Percentiles rank a stretch among this genome's conserved stretches.
These are phyloP conservation scores for Camellia japonica DNA, from an alignment of 148 eudicot species.

Conservation along the genomic window DNA sequence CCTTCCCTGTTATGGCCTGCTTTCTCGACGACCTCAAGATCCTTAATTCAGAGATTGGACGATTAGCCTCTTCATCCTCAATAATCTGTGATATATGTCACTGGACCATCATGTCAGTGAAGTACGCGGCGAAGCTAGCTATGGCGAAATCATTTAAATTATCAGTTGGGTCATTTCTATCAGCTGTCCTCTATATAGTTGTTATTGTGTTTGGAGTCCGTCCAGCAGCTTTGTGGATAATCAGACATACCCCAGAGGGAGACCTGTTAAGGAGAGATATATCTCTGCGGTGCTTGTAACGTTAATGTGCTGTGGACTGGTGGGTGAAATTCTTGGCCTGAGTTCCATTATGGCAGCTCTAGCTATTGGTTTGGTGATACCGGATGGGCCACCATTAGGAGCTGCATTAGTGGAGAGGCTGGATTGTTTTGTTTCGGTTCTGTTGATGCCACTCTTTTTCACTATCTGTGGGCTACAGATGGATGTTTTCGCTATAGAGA, in stretches of 20 bases:
- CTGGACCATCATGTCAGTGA: neutral
- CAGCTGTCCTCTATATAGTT: neutral
- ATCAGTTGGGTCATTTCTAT: neutral
- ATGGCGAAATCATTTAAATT: neutral
- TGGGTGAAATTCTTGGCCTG: conserved; percentile 30
- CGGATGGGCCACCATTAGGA: conserved; percentile 70
- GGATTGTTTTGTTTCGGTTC: conserved; percentile 37
- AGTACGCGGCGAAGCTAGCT: conserved; percentile 10
- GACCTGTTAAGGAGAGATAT: conserved; percentile 34
- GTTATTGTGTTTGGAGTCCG: conserved; percentile 24
- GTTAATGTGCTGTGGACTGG: conserved; percentile 30
- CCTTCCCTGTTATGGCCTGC: conserved; percentile 54
- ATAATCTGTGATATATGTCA: conserved; percentile 32
- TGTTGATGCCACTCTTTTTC: conserved; percentile 52
- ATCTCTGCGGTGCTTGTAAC: conserved; percentile 25
- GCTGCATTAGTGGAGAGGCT: conserved; percentile 46
- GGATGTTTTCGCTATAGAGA: conserved; percentile 10
- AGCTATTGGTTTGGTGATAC: conserved; percentile 44
- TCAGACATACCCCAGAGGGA: conserved; percentile 44
- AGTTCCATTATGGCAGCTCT: conserved; percentile 38
- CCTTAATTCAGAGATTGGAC: conserved; percentile 63
- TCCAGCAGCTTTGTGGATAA: conserved; percentile 33
- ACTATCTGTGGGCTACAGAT: conserved; percentile 3
- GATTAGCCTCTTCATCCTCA: conserved; percentile 46
- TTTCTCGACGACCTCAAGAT: conserved; percentile 55